phyloP scores from a whole-genome alignment of 2,329 filamentous ascomycete species.

The Penicillium corylophilum region DNA sequence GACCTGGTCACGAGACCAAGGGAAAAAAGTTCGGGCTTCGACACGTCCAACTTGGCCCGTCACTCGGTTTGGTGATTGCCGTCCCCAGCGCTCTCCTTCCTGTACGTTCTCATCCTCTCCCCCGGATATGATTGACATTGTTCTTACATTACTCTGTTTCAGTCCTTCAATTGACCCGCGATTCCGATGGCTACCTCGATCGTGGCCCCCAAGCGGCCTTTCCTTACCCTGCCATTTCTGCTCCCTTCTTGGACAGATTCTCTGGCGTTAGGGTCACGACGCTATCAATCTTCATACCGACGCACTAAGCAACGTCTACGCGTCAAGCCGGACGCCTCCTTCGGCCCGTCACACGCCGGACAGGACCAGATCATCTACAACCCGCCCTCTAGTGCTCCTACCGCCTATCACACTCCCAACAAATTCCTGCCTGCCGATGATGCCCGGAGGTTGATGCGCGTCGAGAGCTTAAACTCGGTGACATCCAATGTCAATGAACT shows the following conservation, averaged over 20 bases:
- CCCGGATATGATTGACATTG: background rate
- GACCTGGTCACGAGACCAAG: slow-evolving; percentile 21
- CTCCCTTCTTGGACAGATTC: slow-evolving; percentile 39
- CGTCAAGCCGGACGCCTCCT: slow-evolving; percentile 54
- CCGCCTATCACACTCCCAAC: slow-evolving; percentile 62
- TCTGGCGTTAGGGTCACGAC: slow-evolving; percentile 33
- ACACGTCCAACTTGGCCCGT: slow-evolving; percentile 7
- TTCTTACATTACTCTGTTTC: background rate
- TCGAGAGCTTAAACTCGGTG: slow-evolving; percentile 27
- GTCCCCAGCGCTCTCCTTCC: background rate
- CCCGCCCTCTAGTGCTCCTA: slow-evolving; percentile 63
- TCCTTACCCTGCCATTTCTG: slow-evolving; percentile 39
- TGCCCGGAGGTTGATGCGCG: slow-evolving; percentile 50
- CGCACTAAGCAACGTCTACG: slow-evolving; percentile 52
- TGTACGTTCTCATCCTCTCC: background rate
- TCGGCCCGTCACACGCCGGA: slow-evolving; percentile 39
- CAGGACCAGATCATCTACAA: slow-evolving; percentile 64
- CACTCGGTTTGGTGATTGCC: background rate
- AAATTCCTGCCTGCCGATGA: slow-evolving; percentile 64
- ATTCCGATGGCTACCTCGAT: slow-evolving; percentile 31
- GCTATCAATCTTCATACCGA: slow-evolving; percentile 52
- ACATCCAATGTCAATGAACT: slow-evolving; percentile 32
- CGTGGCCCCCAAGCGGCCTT: slow-evolving; percentile 33
- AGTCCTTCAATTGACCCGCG: slow-evolving; percentile 6
- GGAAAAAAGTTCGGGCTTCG: slow-evolving; percentile 24